These are phyloP conservation scores for Pascua sp. DNA, from an alignment of 1,284 basidiomycete species.

Conservation along the genomic window DNA sequence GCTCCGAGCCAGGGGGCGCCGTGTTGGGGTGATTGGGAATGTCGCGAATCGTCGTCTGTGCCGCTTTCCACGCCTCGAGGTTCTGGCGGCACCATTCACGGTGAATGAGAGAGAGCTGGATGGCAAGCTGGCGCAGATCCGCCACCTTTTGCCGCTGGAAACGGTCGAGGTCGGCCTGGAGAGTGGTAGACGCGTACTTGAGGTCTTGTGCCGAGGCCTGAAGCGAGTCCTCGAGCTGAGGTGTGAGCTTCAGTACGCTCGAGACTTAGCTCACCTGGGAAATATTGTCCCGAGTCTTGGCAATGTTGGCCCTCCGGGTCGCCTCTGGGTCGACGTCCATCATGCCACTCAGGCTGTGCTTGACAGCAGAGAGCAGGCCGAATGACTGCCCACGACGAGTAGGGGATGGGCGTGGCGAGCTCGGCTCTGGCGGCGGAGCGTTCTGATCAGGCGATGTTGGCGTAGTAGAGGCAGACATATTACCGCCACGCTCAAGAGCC, in stretches of 20 bases:
- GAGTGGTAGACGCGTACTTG: constrained; percentile 90
- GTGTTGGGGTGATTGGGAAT: constrained; percentile 85
- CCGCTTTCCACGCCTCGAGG: constrained; percentile 93
- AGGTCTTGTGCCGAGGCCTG: constrained; percentile 86
- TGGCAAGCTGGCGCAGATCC: constrained; percentile 86
- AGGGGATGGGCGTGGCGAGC: constrained; percentile 7
- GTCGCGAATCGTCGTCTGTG: constrained; percentile 80
- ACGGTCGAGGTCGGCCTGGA: constrained; percentile 94
- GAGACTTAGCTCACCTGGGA: constrained; percentile 63
- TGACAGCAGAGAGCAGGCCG: constrained; percentile 86
- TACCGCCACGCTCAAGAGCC: constrained; percentile 59
- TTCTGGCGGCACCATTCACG: constrained; percentile 97
- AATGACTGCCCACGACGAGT: constrained; percentile 55
- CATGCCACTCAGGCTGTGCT: constrained; percentile 92
- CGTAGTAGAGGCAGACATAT: background rate
- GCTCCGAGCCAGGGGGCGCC: constrained; percentile 5
- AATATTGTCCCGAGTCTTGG: constrained; percentile 89
- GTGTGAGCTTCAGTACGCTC: background rate
- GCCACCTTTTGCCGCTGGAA: constrained; percentile 99
- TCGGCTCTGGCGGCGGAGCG: constrained; percentile 19
- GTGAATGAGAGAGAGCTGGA: constrained; percentile 84
- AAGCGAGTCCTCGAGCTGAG: constrained; percentile 83
- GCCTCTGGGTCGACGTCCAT: constrained; percentile 98
- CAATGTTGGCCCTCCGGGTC: constrained; percentile 85
- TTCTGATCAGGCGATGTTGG: background rate